These are phyloP conservation scores for Dactylellina drechsleri DNA, from an alignment of 2,329 filamentous ascomycete species.

Conservation along the genomic window DNA sequence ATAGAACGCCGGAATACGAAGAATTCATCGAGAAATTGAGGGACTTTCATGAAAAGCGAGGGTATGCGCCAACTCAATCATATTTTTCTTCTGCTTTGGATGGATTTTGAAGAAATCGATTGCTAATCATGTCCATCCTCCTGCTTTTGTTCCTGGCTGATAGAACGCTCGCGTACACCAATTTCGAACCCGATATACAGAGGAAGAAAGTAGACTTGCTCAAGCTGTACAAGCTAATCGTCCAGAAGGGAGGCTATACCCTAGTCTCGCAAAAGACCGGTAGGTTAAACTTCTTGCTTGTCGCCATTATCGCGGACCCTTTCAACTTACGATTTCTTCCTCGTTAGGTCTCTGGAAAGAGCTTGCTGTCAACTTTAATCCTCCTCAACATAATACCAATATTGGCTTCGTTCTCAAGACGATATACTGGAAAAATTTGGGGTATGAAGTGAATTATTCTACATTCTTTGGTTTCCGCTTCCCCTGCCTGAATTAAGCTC, in stretches of 20 bases:
- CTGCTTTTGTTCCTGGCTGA: not conserved
- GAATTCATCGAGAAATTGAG: conserved; percentile 79
- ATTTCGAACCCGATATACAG: conserved; percentile 83
- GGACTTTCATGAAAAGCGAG: conserved; percentile 80
- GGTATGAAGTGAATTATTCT: conserved; percentile 62
- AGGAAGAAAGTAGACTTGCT: conserved; percentile 78
- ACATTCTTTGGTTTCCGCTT: not conserved
- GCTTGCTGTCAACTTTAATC: conserved; percentile 78
- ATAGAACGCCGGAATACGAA: conserved; percentile 76
- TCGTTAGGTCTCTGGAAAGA: conserved; percentile 77
- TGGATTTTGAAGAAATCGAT: not conserved
- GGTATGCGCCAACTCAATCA: conserved; percentile 63
- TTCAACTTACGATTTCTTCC: not conserved
- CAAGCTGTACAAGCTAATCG: conserved; percentile 80
- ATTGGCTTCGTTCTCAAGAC: conserved; percentile 88
- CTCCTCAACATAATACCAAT: conserved; percentile 77
- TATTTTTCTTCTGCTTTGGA: not conserved
- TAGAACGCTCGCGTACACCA: conserved; percentile 72
- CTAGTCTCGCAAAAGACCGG: conserved; percentile 79
- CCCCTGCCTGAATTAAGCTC: not conserved
- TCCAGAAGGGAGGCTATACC: conserved; percentile 84
- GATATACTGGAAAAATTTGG: conserved; percentile 88
- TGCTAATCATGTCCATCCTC: not conserved
- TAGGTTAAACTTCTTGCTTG: conserved; percentile 19
- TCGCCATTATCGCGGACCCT: not conserved